phyloP scores from a whole-genome alignment of 2,329 filamentous ascomycete genomes.

The Botryosphaeria dothidea region DNA sequence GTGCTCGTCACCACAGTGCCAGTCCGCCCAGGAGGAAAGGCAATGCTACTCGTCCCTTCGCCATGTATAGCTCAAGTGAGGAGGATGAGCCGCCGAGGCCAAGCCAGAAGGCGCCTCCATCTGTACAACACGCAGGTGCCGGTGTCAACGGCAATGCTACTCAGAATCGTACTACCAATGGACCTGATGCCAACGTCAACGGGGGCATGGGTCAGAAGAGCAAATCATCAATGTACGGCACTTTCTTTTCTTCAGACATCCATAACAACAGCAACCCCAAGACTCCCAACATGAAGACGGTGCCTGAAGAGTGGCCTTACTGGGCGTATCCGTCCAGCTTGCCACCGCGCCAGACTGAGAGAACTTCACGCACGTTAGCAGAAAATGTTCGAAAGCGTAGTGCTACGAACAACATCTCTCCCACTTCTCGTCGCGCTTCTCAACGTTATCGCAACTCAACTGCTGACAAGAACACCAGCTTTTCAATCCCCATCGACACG shows the following conservation, averaged over 20 bases:
- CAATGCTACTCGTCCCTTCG: slow-evolving; percentile 20
- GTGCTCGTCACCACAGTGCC: slow-evolving; percentile 15
- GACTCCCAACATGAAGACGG: not conserved
- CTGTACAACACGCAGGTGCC: not conserved
- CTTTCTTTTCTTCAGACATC: not conserved
- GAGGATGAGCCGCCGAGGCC: not conserved
- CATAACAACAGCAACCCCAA: not conserved
- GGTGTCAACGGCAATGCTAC: not conserved
- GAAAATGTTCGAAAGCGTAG: not conserved
- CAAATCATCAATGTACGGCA: slow-evolving; percentile 20
- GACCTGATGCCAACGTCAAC: not conserved
- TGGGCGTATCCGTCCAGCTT: slow-evolving; percentile 23
- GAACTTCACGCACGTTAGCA: not conserved
- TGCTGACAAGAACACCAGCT: slow-evolving; percentile 19
- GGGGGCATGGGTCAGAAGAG: slow-evolving; percentile 13
- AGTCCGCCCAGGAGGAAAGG: slow-evolving; percentile 17
- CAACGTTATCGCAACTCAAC: not conserved
- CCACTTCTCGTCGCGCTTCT: not conserved
- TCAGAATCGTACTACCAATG: not conserved
- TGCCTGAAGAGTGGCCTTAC: slow-evolving; percentile 11
- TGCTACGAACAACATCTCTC: slow-evolving; percentile 2
- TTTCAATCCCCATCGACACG: slow-evolving; percentile 19
- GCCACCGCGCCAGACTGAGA: slow-evolving; percentile 7
- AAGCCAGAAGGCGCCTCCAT: not conserved
- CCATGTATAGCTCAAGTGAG: slow-evolving; percentile 20